phyloP scores from a whole-genome alignment of 148 eudicot genomes.

The Vaccinium corymbosum region DNA sequence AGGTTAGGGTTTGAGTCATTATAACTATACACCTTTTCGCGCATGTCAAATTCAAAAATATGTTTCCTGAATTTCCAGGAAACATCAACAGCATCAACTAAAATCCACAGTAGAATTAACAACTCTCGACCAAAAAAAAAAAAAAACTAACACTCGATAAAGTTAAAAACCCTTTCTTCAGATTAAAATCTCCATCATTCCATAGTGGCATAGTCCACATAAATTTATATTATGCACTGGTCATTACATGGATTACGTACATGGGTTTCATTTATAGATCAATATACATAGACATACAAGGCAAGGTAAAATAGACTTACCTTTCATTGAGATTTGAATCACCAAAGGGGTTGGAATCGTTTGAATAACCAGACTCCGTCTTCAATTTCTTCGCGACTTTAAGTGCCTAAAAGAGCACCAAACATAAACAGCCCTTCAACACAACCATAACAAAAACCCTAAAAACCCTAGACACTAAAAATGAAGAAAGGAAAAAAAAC shows the following conservation, averaged over 20 bases:
- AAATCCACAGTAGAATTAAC: background rate
- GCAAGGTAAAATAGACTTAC: slow-evolving; percentile 27
- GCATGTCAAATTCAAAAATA: background rate
- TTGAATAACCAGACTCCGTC: slow-evolving; percentile 72
- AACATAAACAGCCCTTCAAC: background rate
- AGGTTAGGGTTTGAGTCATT: background rate
- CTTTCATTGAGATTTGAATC: slow-evolving; percentile 87
- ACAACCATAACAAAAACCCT: slow-evolving; percentile 8
- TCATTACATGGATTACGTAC: background rate
- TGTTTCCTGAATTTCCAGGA: background rate
- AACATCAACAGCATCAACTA: background rate
- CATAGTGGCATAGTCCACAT: background rate
- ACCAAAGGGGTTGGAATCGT: slow-evolving; percentile 87
- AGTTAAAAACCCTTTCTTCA: background rate
- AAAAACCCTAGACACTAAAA: background rate
- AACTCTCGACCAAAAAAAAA: background rate
- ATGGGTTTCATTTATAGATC: background rate
- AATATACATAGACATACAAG: background rate
- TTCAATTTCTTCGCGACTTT: slow-evolving; percentile 79
- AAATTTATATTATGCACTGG: background rate
- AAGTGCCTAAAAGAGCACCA: slow-evolving; percentile 36
- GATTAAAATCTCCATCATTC: background rate
- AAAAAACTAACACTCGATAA: background rate
- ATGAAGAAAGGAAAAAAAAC: background rate
- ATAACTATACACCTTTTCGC: background rate